Evolutionary conservation across 2,329 filamentous ascomycete genomes (phyloP).

Genomic region (Xylaria sp.): DNA sequence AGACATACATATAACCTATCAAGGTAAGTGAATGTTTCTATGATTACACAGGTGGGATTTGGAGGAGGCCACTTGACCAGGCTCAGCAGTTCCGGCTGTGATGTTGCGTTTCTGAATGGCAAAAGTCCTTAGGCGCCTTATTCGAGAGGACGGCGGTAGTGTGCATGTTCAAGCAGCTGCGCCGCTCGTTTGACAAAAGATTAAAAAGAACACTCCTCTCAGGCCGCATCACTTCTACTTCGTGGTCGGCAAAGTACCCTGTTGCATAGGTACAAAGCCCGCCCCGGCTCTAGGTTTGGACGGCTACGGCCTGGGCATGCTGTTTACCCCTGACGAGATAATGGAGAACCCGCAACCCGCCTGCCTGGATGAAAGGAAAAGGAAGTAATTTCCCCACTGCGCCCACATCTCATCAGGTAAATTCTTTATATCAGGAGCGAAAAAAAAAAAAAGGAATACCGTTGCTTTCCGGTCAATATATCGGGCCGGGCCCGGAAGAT

Average conservation of each 20-base stretch:
- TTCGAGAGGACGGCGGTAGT: neutral
- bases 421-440: too few species aligned
- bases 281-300: neutral
- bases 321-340: conserved; percentile 9
- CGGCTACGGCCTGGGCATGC: conserved; percentile 3
- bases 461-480: neutral
- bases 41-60: conserved; percentile 13
- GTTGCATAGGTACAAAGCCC: conserved; percentile 19
- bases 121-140: too few species aligned
- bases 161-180: neutral
- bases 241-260: conserved; percentile 11
- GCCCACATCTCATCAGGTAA: too few species aligned
- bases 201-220: conserved; percentile 8
- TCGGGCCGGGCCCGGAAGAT: too few species aligned
- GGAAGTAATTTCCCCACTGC: neutral
- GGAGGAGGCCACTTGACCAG: conserved; percentile 5
- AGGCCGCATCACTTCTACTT: conserved; percentile 11
- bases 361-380: neutral
- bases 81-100: neutral
- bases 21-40: neutral
- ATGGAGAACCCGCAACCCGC: neutral
- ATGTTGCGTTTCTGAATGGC: too few species aligned
- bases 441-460: too few species aligned
- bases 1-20: conserved; percentile 18
- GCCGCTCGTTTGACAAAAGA: neutral